Evolutionary conservation across 768 basidiomycete genomes (phyloP), one percentile per base, ranked within the genome.

Genomic region (Rhizopogon vinicolor): DNA sequence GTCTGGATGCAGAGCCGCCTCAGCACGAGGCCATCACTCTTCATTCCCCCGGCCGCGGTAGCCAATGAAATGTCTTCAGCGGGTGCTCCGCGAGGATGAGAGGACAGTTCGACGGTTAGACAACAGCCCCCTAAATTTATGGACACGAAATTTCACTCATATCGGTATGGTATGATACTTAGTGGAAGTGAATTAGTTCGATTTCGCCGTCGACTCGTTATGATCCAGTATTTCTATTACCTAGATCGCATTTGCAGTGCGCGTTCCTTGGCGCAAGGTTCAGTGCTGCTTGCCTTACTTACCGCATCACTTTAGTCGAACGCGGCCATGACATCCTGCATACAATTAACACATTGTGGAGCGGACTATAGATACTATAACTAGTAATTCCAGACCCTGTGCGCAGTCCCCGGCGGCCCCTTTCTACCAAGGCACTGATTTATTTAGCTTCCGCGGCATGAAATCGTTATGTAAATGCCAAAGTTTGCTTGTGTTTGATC

Each of bases 401-500:
- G 10, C 10, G 18, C 12, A 48, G 18, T 46, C 44, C 44, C n/a
- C 33, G 35, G 19, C 48, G 22, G 22, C n/a, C 8, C 22, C 25
- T 22, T 49, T 14, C 48, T 22, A 33, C 35, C 48, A 22, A 49
- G 48, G 48, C 35, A 49, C 48, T 49, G 48, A 49, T 49, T 49
- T 49, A 35, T 13, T 35, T 48, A 22, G 22, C 46, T 48, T 48
- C 19, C 46, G 33, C 48, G 48, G 48, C 33, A 51, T 39, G 33
- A 45, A 28, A 48, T 54, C 33, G 53, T 54, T 25, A 22, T 22
- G 22, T 33, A 22, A 22, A n/a, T n/a, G n/a, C n/a, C n/a, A n/a
- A n/a, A n/a, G n/a, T n/a, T n/a, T n/a, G n/a, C n/a, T n/a, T n/a
- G n/a, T n/a, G n/a, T n/a, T n/a, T n/a, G n/a, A n/a, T n/a, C n/a